A percentile compares a stretch with the other conserved stretches of the same genome.
phyloP scores from a whole-genome alignment of 2,329 filamentous ascomycete genomes.

The Huntiella abstrusa region DNA sequence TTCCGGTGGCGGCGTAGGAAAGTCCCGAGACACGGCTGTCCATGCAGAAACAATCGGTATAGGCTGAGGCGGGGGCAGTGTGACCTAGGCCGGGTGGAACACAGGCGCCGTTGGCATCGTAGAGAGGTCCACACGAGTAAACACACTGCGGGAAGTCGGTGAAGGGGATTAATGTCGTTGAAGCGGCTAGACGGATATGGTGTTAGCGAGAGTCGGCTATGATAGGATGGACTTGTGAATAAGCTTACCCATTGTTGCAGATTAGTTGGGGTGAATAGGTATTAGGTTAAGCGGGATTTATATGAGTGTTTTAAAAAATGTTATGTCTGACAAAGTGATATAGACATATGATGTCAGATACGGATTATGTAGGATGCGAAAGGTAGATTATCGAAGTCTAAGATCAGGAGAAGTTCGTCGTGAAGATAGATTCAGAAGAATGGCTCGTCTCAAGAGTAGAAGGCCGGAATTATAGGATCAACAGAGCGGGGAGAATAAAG shows the following conservation, averaged over 20 bases:
- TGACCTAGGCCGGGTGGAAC: conserved; percentile 28
- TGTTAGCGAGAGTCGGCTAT: neutral
- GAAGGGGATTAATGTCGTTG: conserved; percentile 39
- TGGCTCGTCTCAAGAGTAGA: too few relatives aligned
- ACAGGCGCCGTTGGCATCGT: conserved; percentile 54
- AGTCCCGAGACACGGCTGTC: conserved; percentile 40
- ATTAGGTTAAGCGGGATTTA: neutral
- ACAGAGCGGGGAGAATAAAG: too few relatives aligned
- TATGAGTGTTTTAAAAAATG: too few relatives aligned
- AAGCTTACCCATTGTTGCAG: conserved; percentile 5
- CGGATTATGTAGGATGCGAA: too few relatives aligned
- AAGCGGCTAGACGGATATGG: neutral
- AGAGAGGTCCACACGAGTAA: conserved; percentile 37
- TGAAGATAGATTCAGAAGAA: too few relatives aligned
- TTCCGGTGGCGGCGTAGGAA: conserved; percentile 32
- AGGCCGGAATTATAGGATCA: too few relatives aligned
- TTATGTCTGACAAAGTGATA: too few relatives aligned
- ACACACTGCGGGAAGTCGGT: conserved; percentile 43
- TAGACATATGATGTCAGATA: too few relatives aligned
- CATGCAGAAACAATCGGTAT: conserved; percentile 56
- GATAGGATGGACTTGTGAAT: neutral
- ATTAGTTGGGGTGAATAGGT: neutral
- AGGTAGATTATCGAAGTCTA: too few relatives aligned
- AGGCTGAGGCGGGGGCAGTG: conserved; percentile 30
- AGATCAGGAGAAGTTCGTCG: too few relatives aligned